Conservation (phyloP, 2,329 filamentous ascomycete species). For the Proliferodiscus dingleyae region DNA sequence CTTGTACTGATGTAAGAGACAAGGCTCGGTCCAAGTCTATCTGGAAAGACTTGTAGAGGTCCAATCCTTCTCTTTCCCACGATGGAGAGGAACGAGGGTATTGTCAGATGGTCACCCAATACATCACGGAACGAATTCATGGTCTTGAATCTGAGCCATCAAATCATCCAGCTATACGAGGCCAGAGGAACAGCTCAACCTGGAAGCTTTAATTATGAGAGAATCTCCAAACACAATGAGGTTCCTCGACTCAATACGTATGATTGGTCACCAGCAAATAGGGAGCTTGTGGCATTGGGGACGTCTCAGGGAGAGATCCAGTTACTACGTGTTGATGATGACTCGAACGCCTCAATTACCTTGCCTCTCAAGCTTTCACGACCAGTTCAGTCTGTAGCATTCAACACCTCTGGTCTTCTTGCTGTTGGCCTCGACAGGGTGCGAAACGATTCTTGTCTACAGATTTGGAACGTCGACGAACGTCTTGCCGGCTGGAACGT, state of each 20-base stretch:
- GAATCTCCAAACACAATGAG: conserved; percentile 55
- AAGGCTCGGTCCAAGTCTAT: not conserved
- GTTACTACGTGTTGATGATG: conserved; percentile 67
- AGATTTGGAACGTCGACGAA: conserved; percentile 73
- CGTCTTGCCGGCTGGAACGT: conserved; percentile 47
- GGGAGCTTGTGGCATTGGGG: conserved; percentile 68
- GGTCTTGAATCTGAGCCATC: conserved; percentile 60
- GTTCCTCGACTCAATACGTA: conserved; percentile 60
- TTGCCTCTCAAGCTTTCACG: conserved; percentile 70
- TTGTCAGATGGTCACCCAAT: conserved; percentile 64
- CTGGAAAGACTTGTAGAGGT: not conserved
- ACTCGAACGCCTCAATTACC: conserved; percentile 58
- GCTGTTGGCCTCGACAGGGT: conserved; percentile 78
- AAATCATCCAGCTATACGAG: conserved; percentile 58
- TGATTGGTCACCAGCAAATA: conserved; percentile 60
- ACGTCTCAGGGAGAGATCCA: conserved; percentile 71
- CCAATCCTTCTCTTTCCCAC: not conserved
- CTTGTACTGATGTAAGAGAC: not conserved
- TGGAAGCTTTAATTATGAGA: conserved; percentile 53
- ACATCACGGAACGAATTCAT: conserved; percentile 55
- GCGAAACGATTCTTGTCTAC: conserved; percentile 74
- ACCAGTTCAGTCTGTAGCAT: conserved; percentile 76
- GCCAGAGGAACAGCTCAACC: conserved; percentile 54
- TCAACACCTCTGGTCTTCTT: conserved; percentile 66
- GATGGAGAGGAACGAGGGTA: conserved; percentile 39